Conservation (phyloP, 805 yeast genomes). For the Candida caryicola region DNA sequence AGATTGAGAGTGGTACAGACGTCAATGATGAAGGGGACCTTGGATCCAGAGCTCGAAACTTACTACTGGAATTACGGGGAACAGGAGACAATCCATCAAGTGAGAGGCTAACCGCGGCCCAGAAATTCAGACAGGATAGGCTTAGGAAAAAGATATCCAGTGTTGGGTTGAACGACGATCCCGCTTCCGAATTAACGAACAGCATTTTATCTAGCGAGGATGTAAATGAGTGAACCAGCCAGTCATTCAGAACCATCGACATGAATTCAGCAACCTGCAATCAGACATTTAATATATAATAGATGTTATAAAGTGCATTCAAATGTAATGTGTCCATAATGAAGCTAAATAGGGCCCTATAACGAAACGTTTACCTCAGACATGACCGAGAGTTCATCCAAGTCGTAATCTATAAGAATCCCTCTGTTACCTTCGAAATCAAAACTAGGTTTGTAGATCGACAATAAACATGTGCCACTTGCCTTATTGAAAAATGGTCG, state of each 20-base stretch:
- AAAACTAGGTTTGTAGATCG: slow-evolving; percentile 35
- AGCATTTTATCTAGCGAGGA: neutral
- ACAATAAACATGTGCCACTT: slow-evolving; percentile 40
- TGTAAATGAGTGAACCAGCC: slow-evolving; percentile 1
- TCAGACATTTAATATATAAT: neutral
- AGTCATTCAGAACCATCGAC: neutral
- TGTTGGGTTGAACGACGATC: slow-evolving; percentile 6
- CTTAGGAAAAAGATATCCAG: slow-evolving; percentile 21
- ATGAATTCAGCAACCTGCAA: slow-evolving; percentile 4
- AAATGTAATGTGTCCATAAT: neutral
- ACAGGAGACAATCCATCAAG: slow-evolving; percentile 18
- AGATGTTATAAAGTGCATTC: neutral
- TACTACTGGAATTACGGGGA: slow-evolving; percentile 60
- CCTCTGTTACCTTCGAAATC: slow-evolving; percentile 23
- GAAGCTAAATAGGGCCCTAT: neutral
- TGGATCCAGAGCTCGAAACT: slow-evolving; percentile 59
- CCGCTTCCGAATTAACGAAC: slow-evolving; percentile 2
- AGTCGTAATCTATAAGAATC: slow-evolving; percentile 33
- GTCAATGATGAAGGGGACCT: slow-evolving; percentile 34
- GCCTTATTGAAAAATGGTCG: slow-evolving; percentile 36
- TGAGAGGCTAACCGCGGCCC: slow-evolving; percentile 38
- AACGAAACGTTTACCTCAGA: slow-evolving; percentile 6
- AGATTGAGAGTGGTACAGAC: slow-evolving; percentile 5
- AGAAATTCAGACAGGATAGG: slow-evolving; percentile 42
- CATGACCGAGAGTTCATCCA: slow-evolving; percentile 22